These are phyloP conservation scores for Coemansia sp. DNA, from an alignment of 192 early-diverging fungal genomes.

Conservation along the genomic window DNA sequence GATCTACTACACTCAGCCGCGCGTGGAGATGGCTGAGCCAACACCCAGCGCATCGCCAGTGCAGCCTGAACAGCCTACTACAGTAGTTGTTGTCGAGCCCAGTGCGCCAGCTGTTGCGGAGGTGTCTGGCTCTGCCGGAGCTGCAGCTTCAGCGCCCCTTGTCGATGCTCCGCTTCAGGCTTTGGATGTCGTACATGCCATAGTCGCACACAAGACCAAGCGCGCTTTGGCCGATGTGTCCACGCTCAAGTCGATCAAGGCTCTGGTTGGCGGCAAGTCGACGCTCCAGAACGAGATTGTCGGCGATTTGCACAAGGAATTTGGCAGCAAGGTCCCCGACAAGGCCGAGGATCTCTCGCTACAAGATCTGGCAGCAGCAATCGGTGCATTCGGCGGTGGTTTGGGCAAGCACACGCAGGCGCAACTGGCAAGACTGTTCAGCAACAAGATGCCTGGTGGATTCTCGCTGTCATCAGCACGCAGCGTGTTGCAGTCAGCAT, in stretches of 20 bases:
- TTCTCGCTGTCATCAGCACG: slow-evolving; percentile 79
- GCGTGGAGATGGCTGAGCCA: neutral
- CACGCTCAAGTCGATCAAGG: slow-evolving; percentile 66
- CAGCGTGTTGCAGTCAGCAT: slow-evolving; percentile 64
- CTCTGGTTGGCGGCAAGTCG: slow-evolving; percentile 85
- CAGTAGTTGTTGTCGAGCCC: slow-evolving; percentile 54
- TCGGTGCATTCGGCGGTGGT: slow-evolving; percentile 61
- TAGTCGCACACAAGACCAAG: slow-evolving; percentile 90
- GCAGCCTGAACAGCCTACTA: slow-evolving; percentile 14
- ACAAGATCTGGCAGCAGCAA: slow-evolving; percentile 71
- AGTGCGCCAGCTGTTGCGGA: neutral
- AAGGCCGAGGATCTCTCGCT: slow-evolving; percentile 91
- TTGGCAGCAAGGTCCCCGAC: slow-evolving; percentile 81
- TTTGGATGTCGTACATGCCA: slow-evolving; percentile 72
- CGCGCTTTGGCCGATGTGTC: slow-evolving; percentile 78
- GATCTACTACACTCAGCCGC: slow-evolving; percentile 13
- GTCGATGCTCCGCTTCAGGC: slow-evolving; percentile 77
- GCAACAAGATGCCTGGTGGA: slow-evolving; percentile 91
- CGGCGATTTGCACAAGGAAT: slow-evolving; percentile 94
- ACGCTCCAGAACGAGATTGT: slow-evolving; percentile 98
- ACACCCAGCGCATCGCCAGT: neutral
- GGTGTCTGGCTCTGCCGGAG: neutral
- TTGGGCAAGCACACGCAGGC: slow-evolving; percentile 81
- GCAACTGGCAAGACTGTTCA: slow-evolving; percentile 78
- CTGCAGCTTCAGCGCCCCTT: slow-evolving; percentile 47